phyloP scores from a whole-genome alignment of 106 monocot species.

The Triglochin maritima region DNA sequence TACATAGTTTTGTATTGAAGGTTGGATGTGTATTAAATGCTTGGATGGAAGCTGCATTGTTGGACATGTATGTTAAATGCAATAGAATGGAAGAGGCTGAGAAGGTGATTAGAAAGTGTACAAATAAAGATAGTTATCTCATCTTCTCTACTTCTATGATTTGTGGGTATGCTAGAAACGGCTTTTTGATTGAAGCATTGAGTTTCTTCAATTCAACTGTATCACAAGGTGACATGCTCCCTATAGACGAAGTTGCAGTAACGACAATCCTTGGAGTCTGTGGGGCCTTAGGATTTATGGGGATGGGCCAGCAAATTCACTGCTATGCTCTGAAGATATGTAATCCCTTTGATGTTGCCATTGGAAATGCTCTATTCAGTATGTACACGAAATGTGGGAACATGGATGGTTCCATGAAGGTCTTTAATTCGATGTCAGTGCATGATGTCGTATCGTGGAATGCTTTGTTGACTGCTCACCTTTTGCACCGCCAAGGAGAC shows the following conservation, averaged over 20 bases:
- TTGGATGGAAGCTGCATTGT: conserved; percentile 54
- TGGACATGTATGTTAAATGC: conserved; percentile 76
- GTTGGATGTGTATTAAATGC: conserved; percentile 32
- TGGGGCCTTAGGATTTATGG: conserved; percentile 45
- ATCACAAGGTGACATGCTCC: conserved; percentile 9
- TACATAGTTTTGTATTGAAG: conserved; percentile 71
- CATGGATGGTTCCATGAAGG: conserved; percentile 31
- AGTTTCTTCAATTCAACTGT: conserved; percentile 30
- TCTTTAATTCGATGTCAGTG: conserved; percentile 49
- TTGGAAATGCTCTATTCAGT: conserved; percentile 51
- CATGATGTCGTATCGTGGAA: conserved; percentile 73
- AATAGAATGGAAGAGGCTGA: conserved; percentile 46
- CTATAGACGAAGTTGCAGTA: conserved; percentile 48
- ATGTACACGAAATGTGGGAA: conserved; percentile 81
- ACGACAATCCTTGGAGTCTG: conserved; percentile 51
- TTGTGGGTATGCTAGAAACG: conserved; percentile 34
- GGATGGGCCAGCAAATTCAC: conserved; percentile 68
- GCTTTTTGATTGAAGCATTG: conserved; percentile 37
- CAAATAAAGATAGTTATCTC: conserved; percentile 22
- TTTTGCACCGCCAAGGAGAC: conserved; percentile 63
- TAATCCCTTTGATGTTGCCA: conserved; percentile 14
- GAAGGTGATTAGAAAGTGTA: conserved; percentile 40
- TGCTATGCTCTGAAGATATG: conserved; percentile 34
- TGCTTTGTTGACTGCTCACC: conserved; percentile 47
- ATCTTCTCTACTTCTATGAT: conserved; percentile 56